Conservation (phyloP, 176 grass and related monocot genomes). For the Zoysia japonica region DNA sequence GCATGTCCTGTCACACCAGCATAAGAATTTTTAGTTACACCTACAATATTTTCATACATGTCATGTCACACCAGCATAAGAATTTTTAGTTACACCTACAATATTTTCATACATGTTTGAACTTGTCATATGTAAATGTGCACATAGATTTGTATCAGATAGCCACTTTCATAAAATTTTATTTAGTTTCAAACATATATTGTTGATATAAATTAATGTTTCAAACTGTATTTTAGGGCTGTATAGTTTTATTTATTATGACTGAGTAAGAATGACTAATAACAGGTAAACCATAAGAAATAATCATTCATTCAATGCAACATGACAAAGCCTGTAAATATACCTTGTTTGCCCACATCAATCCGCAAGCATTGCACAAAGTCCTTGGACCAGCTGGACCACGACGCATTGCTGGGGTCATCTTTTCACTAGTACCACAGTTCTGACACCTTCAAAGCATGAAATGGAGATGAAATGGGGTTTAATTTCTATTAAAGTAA, state of each 20-base stretch:
- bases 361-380: constrained; percentile 90
- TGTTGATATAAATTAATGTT: not conserved
- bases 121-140: not conserved
- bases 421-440: constrained; percentile 81
- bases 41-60: not conserved
- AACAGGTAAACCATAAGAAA: constrained; percentile 22
- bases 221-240: not conserved
- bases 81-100: constrained; percentile 15
- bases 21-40: constrained; percentile 19
- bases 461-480: not conserved
- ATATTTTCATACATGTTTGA: not conserved
- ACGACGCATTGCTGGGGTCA: constrained; percentile 90
- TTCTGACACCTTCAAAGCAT: constrained; percentile 75
- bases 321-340: not conserved
- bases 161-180: not conserved
- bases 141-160: not conserved
- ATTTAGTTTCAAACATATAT: not conserved
- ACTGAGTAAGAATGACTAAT: not conserved
- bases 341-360: constrained; percentile 98
- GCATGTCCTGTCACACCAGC: constrained; percentile 31
- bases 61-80: constrained; percentile 25
- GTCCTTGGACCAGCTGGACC: constrained; percentile 93
- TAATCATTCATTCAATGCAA: not conserved
- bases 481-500: constrained; percentile 36
- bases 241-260: not conserved